Conservation (phyloP, 352 stramenopile species). For the Pythium myriotylum region DNA sequence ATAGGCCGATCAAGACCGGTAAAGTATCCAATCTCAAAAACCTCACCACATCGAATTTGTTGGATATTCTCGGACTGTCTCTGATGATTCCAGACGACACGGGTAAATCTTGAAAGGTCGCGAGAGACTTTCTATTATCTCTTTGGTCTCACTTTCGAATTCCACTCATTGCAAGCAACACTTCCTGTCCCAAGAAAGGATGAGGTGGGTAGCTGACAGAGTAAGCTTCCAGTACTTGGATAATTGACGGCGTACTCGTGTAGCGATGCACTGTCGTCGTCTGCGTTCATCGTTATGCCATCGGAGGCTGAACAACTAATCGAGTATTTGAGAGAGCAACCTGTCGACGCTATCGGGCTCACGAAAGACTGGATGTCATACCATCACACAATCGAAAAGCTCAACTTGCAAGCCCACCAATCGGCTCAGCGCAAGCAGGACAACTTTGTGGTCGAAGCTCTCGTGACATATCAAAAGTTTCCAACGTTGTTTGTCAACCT, state of each 20-base stretch:
- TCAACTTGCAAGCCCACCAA: slow-evolving; percentile 94
- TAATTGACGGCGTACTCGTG: too few relatives aligned
- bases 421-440: slow-evolving; percentile 89
- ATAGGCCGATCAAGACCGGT: slow-evolving; percentile 1
- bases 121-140: slow-evolving; percentile 19
- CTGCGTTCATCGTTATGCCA: slow-evolving; percentile 71
- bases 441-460: slow-evolving; percentile 93
- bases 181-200: neutral
- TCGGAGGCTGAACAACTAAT: slow-evolving; percentile 84
- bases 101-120: slow-evolving; percentile 22
- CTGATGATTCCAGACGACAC: neutral
- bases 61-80: neutral
- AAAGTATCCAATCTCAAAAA: slow-evolving; percentile 1
- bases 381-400: slow-evolving; percentile 89
- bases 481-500: slow-evolving; percentile 87
- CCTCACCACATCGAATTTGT: neutral
- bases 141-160: too few relatives aligned
- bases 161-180: neutral
- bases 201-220: too few relatives aligned
- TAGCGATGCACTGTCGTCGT: slow-evolving; percentile 16
- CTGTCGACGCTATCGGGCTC: slow-evolving; percentile 60
- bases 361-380: slow-evolving; percentile 82
- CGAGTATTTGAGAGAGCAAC: slow-evolving; percentile 67
- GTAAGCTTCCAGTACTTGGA: too few relatives aligned
- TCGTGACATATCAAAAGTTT: slow-evolving; percentile 93